Evolutionary conservation across 768 basidiomycete species (phyloP).

Genomic region (Russula ochroleuca): DNA sequence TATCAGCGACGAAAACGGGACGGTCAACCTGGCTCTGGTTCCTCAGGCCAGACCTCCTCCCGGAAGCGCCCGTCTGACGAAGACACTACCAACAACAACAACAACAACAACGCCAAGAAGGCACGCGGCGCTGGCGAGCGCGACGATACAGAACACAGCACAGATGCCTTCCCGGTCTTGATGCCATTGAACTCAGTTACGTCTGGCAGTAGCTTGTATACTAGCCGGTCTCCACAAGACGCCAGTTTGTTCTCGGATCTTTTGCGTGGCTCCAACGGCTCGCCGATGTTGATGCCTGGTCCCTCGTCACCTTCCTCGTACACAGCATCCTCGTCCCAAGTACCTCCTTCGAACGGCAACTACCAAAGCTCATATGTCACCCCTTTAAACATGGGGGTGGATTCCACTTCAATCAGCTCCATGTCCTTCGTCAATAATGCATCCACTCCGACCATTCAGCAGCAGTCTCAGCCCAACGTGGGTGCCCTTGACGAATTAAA

Average conservation of each 20-base stretch:
- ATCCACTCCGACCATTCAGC: conserved; percentile 32
- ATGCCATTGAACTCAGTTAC: conserved; percentile 47
- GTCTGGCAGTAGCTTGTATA: conserved; percentile 43
- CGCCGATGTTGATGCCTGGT: conserved; percentile 54
- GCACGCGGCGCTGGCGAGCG: conserved; percentile 39
- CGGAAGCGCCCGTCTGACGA: conserved; percentile 57
- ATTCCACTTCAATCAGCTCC: conserved; percentile 45
- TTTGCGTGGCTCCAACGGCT: conserved; percentile 38
- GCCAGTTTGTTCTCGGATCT: conserved; percentile 44
- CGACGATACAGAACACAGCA: conserved; percentile 42
- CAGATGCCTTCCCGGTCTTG: conserved; percentile 51
- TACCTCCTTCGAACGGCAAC: conserved; percentile 19
- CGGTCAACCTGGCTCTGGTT: conserved; percentile 27
- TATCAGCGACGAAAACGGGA: conserved; percentile 68
- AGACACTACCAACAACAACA: conserved; percentile 37
- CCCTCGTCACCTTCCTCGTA: conserved; percentile 36
- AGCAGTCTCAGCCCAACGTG: conserved; percentile 34
- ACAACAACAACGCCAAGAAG: conserved; percentile 56
- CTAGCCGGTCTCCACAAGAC: conserved; percentile 43
- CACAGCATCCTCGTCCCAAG: conserved; percentile 28
- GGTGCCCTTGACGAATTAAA: conserved; percentile 41
- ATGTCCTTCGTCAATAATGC: conserved; percentile 42
- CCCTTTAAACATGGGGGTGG: conserved; percentile 54
- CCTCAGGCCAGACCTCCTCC: conserved; percentile 33
- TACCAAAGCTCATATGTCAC: conserved; percentile 50